A percentile compares a stretch with the other conserved stretches of the same genome.
Evolutionary conservation across 306 rosid species (phyloP).

Genomic region (Biancaea sappan): DNA sequence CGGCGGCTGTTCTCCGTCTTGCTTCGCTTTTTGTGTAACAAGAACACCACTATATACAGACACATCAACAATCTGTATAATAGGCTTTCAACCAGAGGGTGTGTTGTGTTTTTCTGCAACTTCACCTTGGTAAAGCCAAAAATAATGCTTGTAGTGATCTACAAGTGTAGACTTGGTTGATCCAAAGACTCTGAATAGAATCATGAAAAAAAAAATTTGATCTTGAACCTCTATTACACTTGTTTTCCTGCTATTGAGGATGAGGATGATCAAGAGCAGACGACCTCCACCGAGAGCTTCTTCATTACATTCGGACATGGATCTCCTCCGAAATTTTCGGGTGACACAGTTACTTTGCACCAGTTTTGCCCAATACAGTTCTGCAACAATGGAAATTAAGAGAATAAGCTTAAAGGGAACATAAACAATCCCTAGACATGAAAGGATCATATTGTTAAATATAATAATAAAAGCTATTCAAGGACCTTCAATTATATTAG

Average conservation of each 20-base stretch:
- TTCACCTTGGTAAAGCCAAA: conserved; percentile 80
- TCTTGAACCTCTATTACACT: conserved; percentile 33
- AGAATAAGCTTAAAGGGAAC: not conserved
- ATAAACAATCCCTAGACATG: not conserved
- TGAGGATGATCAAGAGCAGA: conserved; percentile 73
- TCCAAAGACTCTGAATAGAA: conserved; percentile 31
- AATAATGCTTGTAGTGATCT: conserved; percentile 52
- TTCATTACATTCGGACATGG: conserved; percentile 95
- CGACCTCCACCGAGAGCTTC: conserved; percentile 87
- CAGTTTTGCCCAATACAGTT: conserved; percentile 80
- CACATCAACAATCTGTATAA: conserved; percentile 43
- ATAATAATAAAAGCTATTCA: not conserved
- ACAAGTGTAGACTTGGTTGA: conserved; percentile 37
- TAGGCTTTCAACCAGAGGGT: conserved; percentile 63
- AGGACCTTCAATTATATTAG: not conserved
- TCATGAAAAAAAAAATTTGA: conserved; percentile 22
- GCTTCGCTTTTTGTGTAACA: conserved; percentile 36
- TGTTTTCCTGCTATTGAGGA: conserved; percentile 36
- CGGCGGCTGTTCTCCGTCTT: conserved; percentile 30
- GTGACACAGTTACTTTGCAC: conserved; percentile 76
- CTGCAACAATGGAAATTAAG: conserved; percentile 51
- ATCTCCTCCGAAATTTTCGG: conserved; percentile 92
- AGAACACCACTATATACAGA: conserved; percentile 50
- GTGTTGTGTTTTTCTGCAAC: conserved; percentile 90
- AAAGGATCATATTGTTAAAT: not conserved